Evolutionary conservation across 2,329 filamentous ascomycete species (phyloP).

Genomic region (Colletotrichum plurivorum): DNA sequence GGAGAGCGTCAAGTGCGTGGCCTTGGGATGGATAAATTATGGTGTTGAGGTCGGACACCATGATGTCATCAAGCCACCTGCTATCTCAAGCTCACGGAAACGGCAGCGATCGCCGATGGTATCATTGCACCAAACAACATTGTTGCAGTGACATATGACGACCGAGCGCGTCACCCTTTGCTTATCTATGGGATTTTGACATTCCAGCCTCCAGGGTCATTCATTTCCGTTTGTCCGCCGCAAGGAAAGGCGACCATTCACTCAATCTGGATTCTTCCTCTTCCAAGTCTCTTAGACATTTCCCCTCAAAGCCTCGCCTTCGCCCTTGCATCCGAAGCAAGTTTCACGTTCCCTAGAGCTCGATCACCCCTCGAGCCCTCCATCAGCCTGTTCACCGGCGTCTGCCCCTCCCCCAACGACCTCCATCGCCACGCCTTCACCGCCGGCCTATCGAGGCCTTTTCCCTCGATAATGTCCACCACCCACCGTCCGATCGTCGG

Average conservation of each 20-base stretch:
- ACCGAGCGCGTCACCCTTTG: slow-evolving; percentile 1
- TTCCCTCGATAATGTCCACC: slow-evolving; percentile 62
- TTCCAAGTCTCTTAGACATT: neutral
- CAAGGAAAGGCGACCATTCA: too few relatives aligned
- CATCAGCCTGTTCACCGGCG: neutral
- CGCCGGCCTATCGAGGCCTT: slow-evolving; percentile 46
- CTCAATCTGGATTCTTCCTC: too few relatives aligned
- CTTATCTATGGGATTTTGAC: neutral
- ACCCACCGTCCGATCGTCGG: slow-evolving; percentile 70
- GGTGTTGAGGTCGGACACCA: neutral
- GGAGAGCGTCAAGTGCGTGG: too few relatives aligned
- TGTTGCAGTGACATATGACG: slow-evolving; percentile 21
- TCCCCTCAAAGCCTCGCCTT: neutral
- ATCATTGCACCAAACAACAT: slow-evolving; percentile 3
- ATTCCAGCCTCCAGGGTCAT: neutral
- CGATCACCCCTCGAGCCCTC: neutral
- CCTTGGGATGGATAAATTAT: neutral
- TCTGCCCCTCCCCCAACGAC: neutral
- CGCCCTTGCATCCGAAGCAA: neutral
- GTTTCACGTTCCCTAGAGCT: neutral
- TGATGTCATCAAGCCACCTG: slow-evolving; percentile 32
- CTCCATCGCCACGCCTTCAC: slow-evolving; percentile 43
- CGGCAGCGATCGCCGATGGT: slow-evolving; percentile 35
- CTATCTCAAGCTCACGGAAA: neutral
- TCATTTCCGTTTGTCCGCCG: neutral